These are phyloP conservation scores for Pythium aristosporum DNA, from an alignment of 352 stramenopile species.

Conservation along the genomic window DNA sequence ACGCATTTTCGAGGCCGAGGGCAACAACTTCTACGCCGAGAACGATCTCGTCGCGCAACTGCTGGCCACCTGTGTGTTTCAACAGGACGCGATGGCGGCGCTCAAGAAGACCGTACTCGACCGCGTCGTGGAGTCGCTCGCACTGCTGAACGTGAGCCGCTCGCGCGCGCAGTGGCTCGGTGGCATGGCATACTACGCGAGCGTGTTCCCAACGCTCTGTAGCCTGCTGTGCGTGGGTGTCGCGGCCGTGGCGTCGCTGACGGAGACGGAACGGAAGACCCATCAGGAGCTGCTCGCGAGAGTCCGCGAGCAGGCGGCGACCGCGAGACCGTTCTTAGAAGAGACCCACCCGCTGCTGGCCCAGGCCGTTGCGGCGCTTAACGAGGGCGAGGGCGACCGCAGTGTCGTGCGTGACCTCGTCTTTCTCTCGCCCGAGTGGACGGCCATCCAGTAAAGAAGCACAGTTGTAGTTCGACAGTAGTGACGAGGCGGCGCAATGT, in stretches of 20 bases:
- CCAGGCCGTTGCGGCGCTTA: constrained; percentile 11
- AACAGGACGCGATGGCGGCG: not conserved
- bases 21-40: constrained; percentile 78
- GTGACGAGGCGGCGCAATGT: too few species aligned
- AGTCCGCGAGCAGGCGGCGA: constrained; percentile 1
- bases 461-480: too few species aligned
- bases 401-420: constrained; percentile 8
- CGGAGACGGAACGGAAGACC: not conserved
- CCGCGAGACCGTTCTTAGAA: constrained; percentile 6
- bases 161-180: constrained; percentile 47
- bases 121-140: constrained; percentile 29
- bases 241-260: constrained; percentile 32
- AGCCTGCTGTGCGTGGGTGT: constrained; percentile 44
- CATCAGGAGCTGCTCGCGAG: not conserved
- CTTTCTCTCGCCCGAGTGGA: constrained; percentile 19
- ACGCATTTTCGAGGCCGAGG: constrained; percentile 80
- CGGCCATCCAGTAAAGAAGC: constrained; percentile 12
- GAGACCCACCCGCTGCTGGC: constrained; percentile 10
- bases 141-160: constrained; percentile 21
- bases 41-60: constrained; percentile 62
- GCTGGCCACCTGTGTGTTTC: constrained; percentile 26
- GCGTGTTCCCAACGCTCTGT: constrained; percentile 56
- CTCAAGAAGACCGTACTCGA: constrained; percentile 34
- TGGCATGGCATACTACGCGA: constrained; percentile 64
- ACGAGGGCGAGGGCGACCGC: not conserved